Evolutionary conservation across 2,329 filamentous ascomycete genomes (phyloP).

Genomic region (Venturia aucupariae): DNA sequence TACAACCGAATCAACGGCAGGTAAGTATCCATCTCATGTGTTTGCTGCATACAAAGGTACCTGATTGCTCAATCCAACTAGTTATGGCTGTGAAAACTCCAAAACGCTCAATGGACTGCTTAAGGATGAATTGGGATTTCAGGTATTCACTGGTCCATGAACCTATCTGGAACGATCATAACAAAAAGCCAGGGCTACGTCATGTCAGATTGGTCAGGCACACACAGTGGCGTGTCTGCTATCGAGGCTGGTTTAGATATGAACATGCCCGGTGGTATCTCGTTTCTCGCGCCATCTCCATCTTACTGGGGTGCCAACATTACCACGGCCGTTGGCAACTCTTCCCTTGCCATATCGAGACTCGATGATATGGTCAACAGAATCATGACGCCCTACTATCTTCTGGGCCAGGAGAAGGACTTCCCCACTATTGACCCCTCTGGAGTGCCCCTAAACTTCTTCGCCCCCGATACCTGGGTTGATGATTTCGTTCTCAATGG

Average conservation of each 20-base stretch:
- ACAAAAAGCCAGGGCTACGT: conserved; percentile 26
- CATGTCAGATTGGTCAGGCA: conserved; percentile 32
- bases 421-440: conserved; percentile 22
- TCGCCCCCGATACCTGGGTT: conserved; percentile 27
- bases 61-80: neutral
- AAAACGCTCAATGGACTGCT: conserved; percentile 25
- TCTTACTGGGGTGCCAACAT: conserved; percentile 48
- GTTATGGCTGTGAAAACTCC: conserved; percentile 42
- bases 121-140: conserved; percentile 42
- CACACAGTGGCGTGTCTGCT: conserved; percentile 35
- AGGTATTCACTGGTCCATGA: too few species aligned
- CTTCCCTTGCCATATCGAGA: conserved; percentile 29
- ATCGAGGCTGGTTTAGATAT: conserved; percentile 43
- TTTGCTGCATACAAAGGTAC: neutral
- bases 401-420: conserved; percentile 36
- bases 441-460: conserved; percentile 27
- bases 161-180: too few species aligned
- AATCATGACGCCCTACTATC: conserved; percentile 41
- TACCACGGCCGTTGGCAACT: conserved; percentile 43
- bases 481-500: conserved; percentile 21
- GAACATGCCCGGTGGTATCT: conserved; percentile 44
- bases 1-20: conserved; percentile 38
- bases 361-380: conserved; percentile 35
- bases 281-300: conserved; percentile 26
- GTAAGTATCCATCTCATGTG: conserved; percentile 23